Evolutionary conservation across 768 basidiomycete genomes (phyloP), one percentile per base, ranked within the genome.

Genomic region (Naematelia encephala): DNA sequence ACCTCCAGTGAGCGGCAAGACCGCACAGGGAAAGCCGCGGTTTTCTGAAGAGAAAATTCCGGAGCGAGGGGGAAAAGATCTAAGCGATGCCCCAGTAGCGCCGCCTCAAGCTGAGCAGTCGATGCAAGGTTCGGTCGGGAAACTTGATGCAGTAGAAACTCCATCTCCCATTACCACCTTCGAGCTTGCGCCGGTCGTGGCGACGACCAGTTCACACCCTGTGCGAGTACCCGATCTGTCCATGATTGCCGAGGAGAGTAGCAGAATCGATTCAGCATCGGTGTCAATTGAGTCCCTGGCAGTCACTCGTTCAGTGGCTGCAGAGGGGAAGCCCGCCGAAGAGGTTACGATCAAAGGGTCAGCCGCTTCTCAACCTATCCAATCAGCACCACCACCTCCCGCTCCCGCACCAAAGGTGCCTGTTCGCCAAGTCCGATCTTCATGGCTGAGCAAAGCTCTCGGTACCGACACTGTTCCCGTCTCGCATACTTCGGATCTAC

Each of bases 391-490:
- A 16, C 8, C 34, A 16, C 34, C 34, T 39, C 34, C 34, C 16
- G 34, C 34, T 39, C 34, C 34, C 16, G 34, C 8, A 8, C 34
- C 34, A 8, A 39, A 16, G 8, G 51, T 60, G 14, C 67, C 66
- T 3, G 47, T 61, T 4, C 56, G 61, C 1, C 66, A 69, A 57
- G 72, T 73, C 51, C 69, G 72, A 26, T 70, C 67, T 11, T 73
- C 72, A 11, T 73, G 72, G 72, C 63, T 73, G 5, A 56, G 51
- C 43, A 68, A 70, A 56, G 72, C 72, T 19, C 67, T 73, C 29
- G 67, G 64, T 21, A 51, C 63, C 16, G 67, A 50, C 46, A 47
- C 65, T 25, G 54, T 62, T 27, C 65, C 68, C 1, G 25, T 58
- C 48, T 47, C 30, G 27, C 53, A 47, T 25, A 19, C 26, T 23